Percentiles rank a stretch among this genome's conserved stretches.
Evolutionary conservation across 768 basidiomycete species (phyloP).

Genomic region (Boletus sp.): DNA sequence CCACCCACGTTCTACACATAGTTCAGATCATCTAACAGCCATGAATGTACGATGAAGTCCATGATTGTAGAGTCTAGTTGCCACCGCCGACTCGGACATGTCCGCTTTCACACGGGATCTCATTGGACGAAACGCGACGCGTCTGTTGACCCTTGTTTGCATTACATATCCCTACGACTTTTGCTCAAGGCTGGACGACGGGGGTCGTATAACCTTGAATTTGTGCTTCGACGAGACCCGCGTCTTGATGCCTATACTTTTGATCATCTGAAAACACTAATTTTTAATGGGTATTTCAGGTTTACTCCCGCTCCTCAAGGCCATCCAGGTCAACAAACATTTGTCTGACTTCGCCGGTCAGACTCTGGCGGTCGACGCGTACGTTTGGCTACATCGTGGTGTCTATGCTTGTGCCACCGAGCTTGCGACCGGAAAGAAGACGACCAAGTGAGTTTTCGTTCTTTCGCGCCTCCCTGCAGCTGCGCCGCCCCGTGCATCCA

Average conservation of each 20-base stretch:
- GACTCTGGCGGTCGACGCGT: constrained; percentile 89
- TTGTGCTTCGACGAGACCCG: constrained; percentile 5
- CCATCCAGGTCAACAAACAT: constrained; percentile 76
- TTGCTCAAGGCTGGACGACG: not conserved
- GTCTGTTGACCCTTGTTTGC: constrained; percentile 30
- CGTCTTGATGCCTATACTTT: not conserved
- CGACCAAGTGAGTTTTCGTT: constrained; percentile 64
- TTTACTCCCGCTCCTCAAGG: constrained; percentile 83
- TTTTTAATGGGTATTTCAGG: constrained; percentile 85
- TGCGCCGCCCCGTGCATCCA: not conserved
- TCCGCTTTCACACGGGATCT: not conserved
- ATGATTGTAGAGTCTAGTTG: no score
- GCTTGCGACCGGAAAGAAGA: constrained; percentile 78
- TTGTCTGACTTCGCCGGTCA: constrained; percentile 81
- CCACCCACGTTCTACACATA: not conserved
- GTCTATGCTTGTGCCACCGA: constrained; percentile 89
- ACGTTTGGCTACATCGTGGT: constrained; percentile 91
- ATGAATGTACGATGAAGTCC: not conserved
- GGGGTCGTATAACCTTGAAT: not conserved
- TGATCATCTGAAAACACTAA: not conserved
- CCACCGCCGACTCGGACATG: not conserved
- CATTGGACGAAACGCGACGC: constrained; percentile 29
- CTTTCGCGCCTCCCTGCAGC: not conserved
- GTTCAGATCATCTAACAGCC: not conserved
- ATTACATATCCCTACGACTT: not conserved